Evolutionary conservation across 169 alveolate genomes (phyloP), one percentile per base, ranked within the genome.

Genomic region (Fabrea salina): DNA sequence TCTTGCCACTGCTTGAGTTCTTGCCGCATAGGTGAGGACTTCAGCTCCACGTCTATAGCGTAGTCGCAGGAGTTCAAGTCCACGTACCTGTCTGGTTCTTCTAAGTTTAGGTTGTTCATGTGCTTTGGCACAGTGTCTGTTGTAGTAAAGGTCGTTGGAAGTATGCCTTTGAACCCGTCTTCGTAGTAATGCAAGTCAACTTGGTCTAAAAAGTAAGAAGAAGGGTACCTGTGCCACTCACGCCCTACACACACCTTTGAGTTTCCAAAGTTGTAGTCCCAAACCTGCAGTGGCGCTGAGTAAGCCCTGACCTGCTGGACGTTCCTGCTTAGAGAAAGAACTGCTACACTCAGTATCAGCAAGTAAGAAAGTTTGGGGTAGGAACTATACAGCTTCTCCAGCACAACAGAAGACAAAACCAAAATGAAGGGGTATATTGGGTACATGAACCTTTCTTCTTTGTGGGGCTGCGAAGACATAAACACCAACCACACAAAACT

Each of bases 391-490:
- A 44, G 7, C 1, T 8, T n/a, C 16, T 19, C 33, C 13, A 67
- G 13, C 2, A 67, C 78, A 37, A n/a, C 32, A 13, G 37, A 22
- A 13, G 37, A 16, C 11, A 37, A 35, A 16, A 67, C 19, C 25
- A 37, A 1, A 67, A 67, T 67, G n/a, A 32, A 32, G 8, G 78
- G 64, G 27, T 67, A 67, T 2, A 67, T 67, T 32, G 41, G 50
- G 61, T 67, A 67, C 78, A 67, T 43, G 27, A 67, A 67, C 59
- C 78, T 37, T 43, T 67, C 78, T 67, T 67, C 78, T 27, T 67
- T 67, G 27, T 67, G 78, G 11, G 78, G 78, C 59, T 43, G 59
- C 8, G 56, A 41, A 37, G 78, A 40, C 61, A 67, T 37, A 11
- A 67, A 27, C 19, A n/a, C 16, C 8, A 67, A 44, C 64, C 78